Evolutionary conservation across 331 rosid species (phyloP), one percentile per base, ranked within the genome.

Genomic region (Cucumis variabilis): DNA sequence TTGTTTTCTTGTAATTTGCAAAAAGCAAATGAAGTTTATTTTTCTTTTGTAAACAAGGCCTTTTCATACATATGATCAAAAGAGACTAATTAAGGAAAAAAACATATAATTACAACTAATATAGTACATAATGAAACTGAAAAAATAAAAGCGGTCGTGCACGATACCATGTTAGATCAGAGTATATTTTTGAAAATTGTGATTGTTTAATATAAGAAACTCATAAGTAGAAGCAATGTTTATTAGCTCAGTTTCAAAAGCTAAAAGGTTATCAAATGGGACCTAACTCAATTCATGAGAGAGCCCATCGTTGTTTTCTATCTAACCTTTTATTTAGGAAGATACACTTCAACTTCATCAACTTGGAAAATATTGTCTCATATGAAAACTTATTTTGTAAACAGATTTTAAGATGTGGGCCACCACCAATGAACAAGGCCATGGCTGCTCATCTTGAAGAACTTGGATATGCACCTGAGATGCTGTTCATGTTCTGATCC

Each of bases 361-460:
- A 75, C 60, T 20, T 73, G 6, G 23, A 67, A 51, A 60, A 60
- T 20, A 28, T 11, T 6, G 20, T 17, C 13, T 28, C 33, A n/a
- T 28, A 53, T n/a, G 13, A 10, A 70, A 53, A 11, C 14, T 27
- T 85, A 53, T 50, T 27, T 85, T 60, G 88, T 81, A 33, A 89
- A 90, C 92, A 97, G 99, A 88, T 97, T 63, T 88, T 97, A 84
- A 93, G 99, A 88, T 97, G 99, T 33, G 99, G 99, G 16, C 99
- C 99, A 14, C 99, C 99, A 20, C 99, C 99, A 1, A 97, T 97
- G 99, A 97, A 97, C 96, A 97, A 97, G 91, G 99, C 98, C 77
- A 96, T 97, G 99, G 94, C 92, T 58, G 95, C 88, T 90, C 94
- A 94, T 90, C 99, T 97, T 27, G 97, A 96, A 6, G 93, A 93